Conservation (phyloP, 139 green algal species). For the Micractinium sp. region DNA sequence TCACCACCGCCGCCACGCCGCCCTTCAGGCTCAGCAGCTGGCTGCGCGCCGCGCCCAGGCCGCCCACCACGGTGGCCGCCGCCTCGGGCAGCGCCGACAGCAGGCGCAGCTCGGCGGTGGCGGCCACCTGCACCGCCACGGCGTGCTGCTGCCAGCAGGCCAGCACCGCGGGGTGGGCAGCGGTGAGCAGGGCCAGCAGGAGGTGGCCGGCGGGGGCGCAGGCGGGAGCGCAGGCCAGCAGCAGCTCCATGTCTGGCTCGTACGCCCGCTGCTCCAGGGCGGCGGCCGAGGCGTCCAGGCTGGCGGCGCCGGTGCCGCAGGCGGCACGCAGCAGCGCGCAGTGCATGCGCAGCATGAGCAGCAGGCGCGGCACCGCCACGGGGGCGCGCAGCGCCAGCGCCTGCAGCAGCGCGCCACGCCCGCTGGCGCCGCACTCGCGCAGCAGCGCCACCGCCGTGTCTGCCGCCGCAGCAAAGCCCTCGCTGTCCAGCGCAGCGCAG, state of each 20-base stretch:
- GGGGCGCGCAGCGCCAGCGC: not conserved
- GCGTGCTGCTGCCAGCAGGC: constrained; percentile 10
- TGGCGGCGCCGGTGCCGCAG: not conserved
- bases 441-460: not conserved
- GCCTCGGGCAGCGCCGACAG: constrained; percentile 6
- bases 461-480: not conserved
- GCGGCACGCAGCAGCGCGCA: constrained; percentile 20
- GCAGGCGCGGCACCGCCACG: constrained; percentile 15
- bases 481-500: not conserved
- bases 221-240: not conserved
- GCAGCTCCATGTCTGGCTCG: constrained; percentile 10
- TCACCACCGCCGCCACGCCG: not conserved
- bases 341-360: constrained; percentile 42
- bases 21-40: constrained; percentile 5
- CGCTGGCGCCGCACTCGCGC: not conserved
- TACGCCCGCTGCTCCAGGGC: not conserved
- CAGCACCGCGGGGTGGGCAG: not conserved
- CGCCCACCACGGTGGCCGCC: not conserved
- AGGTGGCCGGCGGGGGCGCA: constrained; percentile 2
- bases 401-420: constrained; percentile 1
- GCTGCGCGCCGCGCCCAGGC: not conserved
- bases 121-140: not conserved
- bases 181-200: constrained; percentile 10
- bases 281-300: not conserved
- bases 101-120: not conserved